Percentiles rank a stretch among this genome's conserved stretches.
Conservation (phyloP, 495 filamentous ascomycete genomes). For the Annulohypoxylon maeteangense region DNA sequence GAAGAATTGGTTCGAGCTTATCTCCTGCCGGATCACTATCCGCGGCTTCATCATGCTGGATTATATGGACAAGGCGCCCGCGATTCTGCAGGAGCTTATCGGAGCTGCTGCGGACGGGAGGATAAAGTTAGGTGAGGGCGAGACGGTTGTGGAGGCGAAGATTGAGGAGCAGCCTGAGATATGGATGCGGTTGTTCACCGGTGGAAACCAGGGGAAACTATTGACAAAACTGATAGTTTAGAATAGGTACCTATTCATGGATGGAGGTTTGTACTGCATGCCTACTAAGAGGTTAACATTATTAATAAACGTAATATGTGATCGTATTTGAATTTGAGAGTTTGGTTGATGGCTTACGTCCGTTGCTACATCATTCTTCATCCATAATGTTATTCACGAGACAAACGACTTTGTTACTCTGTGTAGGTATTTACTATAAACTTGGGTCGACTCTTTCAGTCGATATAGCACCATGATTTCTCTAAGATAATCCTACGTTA, state of each 20-base stretch:
- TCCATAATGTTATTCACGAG: neutral
- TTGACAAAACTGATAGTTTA: constrained; percentile 52
- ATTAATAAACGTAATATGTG: neutral
- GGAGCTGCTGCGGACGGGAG: constrained; percentile 53
- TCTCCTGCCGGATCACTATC: constrained; percentile 60
- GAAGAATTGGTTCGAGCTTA: constrained; percentile 64
- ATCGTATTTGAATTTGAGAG: neutral
- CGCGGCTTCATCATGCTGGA: constrained; percentile 65
- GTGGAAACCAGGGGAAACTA: constrained; percentile 60
- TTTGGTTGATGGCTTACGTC: neutral
- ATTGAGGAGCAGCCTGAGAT: constrained; percentile 58
- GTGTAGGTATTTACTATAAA: too few species aligned
- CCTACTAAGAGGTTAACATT: neutral
- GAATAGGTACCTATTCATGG: neutral
- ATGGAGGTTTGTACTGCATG: too few species aligned
- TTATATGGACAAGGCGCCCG: constrained; percentile 48
- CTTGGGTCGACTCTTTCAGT: too few species aligned
- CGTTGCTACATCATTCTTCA: too few species aligned
- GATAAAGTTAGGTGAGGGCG: constrained; percentile 51
- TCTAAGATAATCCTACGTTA: too few species aligned
- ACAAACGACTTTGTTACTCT: too few species aligned
- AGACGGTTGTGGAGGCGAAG: constrained; percentile 55
- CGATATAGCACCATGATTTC: too few species aligned
- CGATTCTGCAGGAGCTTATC: constrained; percentile 53
- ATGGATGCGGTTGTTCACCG: constrained; percentile 61